phyloP scores from a whole-genome alignment of 345 rosid genomes.

The Euphorbia pulcherrima region DNA sequence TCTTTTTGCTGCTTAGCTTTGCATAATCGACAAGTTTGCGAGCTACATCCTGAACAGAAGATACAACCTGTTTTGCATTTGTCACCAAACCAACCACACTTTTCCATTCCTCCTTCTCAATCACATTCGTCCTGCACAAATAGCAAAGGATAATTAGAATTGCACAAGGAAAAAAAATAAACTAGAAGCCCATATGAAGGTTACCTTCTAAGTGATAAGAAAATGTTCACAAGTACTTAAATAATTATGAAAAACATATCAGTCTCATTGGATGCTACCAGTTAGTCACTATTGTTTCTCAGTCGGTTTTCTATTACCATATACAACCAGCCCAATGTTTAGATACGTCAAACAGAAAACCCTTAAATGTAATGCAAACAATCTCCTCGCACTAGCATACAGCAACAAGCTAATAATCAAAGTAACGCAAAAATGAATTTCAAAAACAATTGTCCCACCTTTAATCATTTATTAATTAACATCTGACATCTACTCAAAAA shows the following conservation, averaged over 20 bases:
- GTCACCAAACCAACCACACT: slow-evolving; percentile 59
- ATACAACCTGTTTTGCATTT: slow-evolving; percentile 78
- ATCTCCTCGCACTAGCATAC: neutral
- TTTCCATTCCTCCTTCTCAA: slow-evolving; percentile 87
- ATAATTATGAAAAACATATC: neutral
- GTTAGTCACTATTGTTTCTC: neutral
- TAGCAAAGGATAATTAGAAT: neutral
- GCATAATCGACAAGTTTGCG: slow-evolving; percentile 79
- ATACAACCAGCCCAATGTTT: neutral
- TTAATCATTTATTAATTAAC: neutral
- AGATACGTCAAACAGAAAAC: neutral
- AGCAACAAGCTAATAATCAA: neutral
- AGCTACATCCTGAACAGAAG: slow-evolving; percentile 85
- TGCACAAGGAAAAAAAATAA: neutral
- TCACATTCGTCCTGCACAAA: slow-evolving; percentile 63
- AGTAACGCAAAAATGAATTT: neutral
- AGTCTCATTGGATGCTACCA: neutral
- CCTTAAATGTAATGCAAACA: neutral
- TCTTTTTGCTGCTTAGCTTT: slow-evolving; percentile 48
- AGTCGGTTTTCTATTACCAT: neutral
- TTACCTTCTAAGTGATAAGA: neutral
- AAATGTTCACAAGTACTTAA: neutral
- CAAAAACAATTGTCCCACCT: neutral
- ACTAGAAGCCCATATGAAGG: neutral
- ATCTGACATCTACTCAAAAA: neutral